Evolutionary conservation across 2,329 filamentous ascomycete genomes (phyloP).

Genomic region (Taxawa tesnikishii): DNA sequence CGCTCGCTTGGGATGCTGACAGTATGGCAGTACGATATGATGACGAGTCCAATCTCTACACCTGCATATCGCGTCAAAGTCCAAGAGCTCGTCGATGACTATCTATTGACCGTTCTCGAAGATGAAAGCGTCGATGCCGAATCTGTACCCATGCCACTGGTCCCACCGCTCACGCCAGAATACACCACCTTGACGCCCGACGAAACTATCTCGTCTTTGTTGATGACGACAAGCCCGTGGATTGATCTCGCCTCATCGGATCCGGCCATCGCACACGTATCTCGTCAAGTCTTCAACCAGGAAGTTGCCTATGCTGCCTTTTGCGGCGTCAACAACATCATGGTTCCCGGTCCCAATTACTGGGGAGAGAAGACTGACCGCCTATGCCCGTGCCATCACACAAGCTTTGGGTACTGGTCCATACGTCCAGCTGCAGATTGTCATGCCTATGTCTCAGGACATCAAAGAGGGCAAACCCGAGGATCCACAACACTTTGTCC

Average conservation of each 20-base stretch:
- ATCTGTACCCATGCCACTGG: slow-evolving; percentile 29
- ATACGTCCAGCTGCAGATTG: slow-evolving; percentile 68
- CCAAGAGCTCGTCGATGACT: slow-evolving; percentile 45
- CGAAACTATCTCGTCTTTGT: slow-evolving; percentile 56
- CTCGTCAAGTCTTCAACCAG: slow-evolving; percentile 76
- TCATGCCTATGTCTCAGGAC: slow-evolving; percentile 60
- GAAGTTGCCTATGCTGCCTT: slow-evolving; percentile 94
- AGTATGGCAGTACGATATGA: slow-evolving; percentile 59
- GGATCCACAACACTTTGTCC: neutral
- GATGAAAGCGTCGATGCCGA: slow-evolving; percentile 14
- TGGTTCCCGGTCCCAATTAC: slow-evolving; percentile 65
- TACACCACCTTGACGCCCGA: slow-evolving; percentile 65
- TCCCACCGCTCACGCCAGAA: slow-evolving; percentile 58
- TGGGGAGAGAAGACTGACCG: slow-evolving; percentile 35
- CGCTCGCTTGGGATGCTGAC: neutral
- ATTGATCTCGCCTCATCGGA: slow-evolving; percentile 79
- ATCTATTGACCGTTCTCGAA: slow-evolving; percentile 28
- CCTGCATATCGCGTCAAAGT: slow-evolving; percentile 58
- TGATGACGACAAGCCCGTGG: slow-evolving; percentile 79
- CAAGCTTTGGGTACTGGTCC: slow-evolving; percentile 64
- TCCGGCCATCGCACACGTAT: slow-evolving; percentile 72
- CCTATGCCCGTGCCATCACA: slow-evolving; percentile 69
- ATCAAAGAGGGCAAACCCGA: neutral
- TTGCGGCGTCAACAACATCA: slow-evolving; percentile 73
- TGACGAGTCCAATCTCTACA: slow-evolving; percentile 69